Percentiles rank a stretch among this genome's conserved stretches.
These are phyloP conservation scores for Sonneratia caseolaris DNA, from an alignment of 345 rosid genomes.

Conservation along the genomic window DNA sequence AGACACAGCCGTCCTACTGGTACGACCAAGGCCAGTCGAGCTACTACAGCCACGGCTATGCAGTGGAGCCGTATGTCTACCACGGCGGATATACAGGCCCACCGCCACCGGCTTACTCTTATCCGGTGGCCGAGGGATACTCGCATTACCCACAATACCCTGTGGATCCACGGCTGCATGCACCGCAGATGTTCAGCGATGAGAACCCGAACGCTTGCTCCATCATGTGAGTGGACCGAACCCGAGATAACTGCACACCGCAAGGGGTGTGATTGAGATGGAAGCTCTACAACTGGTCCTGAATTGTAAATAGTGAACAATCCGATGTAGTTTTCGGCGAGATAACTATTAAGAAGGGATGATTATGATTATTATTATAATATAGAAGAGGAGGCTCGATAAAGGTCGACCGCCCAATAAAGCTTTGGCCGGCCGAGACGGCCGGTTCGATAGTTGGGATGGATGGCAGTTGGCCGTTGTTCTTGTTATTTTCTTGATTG, in stretches of 20 bases:
- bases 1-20: constrained; percentile 17
- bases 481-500: background rate
- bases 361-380: background rate
- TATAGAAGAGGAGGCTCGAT: background rate
- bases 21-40: constrained; percentile 7
- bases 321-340: background rate
- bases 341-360: background rate
- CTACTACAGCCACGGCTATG: constrained; percentile 3
- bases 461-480: background rate
- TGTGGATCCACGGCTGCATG: constrained; percentile 9
- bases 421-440: background rate
- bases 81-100: background rate
- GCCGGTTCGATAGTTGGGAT: background rate
- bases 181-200: constrained; percentile 18
- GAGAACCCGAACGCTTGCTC: constrained; percentile 16
- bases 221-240: constrained; percentile 6
- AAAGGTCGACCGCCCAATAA: background rate
- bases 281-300: background rate
- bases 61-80: constrained; percentile 3
- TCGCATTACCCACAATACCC: constrained; percentile 4
- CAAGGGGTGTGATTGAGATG: background rate
- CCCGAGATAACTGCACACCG: background rate
- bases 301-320: background rate
- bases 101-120: background rate
- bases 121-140: constrained; percentile 7